These are phyloP conservation scores for Lenwebbia sp. DNA, from an alignment of 345 rosid species.

Conservation along the genomic window DNA sequence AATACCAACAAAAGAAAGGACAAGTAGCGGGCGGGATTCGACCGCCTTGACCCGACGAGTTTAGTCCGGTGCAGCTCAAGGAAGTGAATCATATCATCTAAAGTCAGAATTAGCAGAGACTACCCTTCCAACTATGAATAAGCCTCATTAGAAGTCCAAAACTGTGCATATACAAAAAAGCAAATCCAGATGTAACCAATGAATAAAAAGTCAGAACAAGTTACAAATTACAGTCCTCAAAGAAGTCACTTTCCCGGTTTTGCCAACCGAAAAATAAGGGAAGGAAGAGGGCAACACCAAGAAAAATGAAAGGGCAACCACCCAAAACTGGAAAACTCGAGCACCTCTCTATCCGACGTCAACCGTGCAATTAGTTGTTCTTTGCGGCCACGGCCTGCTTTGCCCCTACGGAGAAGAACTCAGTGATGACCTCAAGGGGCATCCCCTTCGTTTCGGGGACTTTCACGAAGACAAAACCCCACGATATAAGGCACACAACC, in stretches of 20 bases:
- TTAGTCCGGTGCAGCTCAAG: not conserved
- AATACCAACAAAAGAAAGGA: no score
- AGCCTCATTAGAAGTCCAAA: not conserved
- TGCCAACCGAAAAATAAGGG: not conserved
- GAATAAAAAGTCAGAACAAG: not conserved
- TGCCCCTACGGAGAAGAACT: constrained; percentile 34
- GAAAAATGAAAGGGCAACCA: not conserved
- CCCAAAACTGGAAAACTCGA: not conserved
- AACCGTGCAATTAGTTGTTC: not conserved
- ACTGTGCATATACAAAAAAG: not conserved
- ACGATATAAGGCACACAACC: constrained; percentile 14
- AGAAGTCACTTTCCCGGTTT: not conserved
- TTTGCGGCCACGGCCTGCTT: not conserved
- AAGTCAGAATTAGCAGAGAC: not conserved
- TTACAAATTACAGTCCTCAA: not conserved
- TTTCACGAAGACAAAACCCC: constrained; percentile 28
- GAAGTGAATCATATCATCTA: not conserved
- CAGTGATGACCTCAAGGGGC: constrained; percentile 39
- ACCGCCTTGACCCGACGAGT: not conserved
- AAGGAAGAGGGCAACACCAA: not conserved
- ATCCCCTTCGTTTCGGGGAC: constrained; percentile 46
- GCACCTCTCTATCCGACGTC: not conserved
- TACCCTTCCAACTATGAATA: not conserved
- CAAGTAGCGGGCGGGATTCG: not conserved
- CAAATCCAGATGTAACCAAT: not conserved